Evolutionary conservation across 2,329 filamentous ascomycete species (phyloP).

Genomic region (Botrytis cinerea): DNA sequence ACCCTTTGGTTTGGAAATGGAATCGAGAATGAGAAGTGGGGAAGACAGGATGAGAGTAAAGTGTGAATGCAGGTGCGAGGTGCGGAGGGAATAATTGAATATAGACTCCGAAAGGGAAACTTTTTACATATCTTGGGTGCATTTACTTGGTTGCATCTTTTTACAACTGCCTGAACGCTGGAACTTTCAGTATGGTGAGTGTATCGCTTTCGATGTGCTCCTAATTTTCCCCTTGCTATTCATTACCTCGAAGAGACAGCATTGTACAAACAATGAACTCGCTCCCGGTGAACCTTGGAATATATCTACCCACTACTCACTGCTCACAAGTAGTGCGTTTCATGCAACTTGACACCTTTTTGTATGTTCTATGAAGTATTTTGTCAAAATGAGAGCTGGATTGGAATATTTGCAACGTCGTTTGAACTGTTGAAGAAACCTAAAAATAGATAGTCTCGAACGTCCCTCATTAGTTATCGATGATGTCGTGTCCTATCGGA

Average conservation of each 20-base stretch:
- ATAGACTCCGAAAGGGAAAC: slow-evolving; percentile 22
- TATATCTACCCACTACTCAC: neutral
- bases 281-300: neutral
- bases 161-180: neutral
- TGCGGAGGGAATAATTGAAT: slow-evolving; percentile 20
- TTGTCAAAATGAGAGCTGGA: neutral
- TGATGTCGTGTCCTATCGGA: slow-evolving; percentile 24
- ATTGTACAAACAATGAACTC: neutral
- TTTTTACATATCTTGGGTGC: neutral
- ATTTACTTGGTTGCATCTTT: neutral
- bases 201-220: neutral
- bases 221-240: neutral
- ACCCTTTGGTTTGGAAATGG: slow-evolving; percentile 22
- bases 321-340: neutral
- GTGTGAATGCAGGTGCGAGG: neutral
- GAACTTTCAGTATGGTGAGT: neutral
- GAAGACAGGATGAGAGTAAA: neutral
- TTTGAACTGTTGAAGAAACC: neutral
- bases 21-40: neutral
- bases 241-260: neutral
- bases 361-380: too few species aligned
- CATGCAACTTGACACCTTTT: neutral
- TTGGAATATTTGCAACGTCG: neutral
- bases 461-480: slow-evolving; percentile 8
- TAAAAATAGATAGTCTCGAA: slow-evolving; percentile 13